A percentile compares a stretch with the other conserved stretches of the same genome.
Conservation (phyloP, 2,329 filamentous ascomycete species). For the Sordariomycetes sp. region DNA sequence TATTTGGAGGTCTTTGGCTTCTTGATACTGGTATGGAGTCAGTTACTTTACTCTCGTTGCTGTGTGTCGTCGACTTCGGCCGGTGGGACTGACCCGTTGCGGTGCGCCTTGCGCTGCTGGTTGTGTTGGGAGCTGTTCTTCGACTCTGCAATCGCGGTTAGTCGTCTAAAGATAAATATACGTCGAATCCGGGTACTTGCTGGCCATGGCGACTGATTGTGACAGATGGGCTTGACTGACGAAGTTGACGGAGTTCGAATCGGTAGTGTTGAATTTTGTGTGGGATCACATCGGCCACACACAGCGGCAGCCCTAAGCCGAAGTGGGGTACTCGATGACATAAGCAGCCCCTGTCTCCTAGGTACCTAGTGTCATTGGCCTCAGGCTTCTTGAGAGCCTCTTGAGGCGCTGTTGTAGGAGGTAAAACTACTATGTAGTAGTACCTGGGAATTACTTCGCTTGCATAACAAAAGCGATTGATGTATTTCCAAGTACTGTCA, state of each 20-base stretch:
- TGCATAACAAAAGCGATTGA: no score
- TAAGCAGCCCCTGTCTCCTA: no score
- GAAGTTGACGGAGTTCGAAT: background rate
- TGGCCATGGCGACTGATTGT: constrained; percentile 29
- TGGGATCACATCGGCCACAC: no score
- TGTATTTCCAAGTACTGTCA: no score
- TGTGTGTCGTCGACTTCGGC: background rate
- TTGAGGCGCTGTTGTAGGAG: no score
- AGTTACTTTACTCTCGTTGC: background rate
- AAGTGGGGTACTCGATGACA: no score
- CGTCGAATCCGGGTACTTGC: constrained; percentile 17
- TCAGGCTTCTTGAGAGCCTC: no score
- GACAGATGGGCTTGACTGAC: constrained; percentile 5
- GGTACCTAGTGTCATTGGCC: background rate
- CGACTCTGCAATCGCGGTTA: constrained; percentile 57
- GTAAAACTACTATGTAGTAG: no score
- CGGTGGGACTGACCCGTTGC: constrained; percentile 75
- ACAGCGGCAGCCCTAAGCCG: no score
- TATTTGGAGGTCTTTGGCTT: constrained; percentile 99
- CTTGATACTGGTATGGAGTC: constrained; percentile 72
- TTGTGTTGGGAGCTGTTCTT: constrained; percentile 99
- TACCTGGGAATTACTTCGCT: no score
- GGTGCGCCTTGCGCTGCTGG: constrained; percentile 96
- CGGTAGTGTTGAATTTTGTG: constrained; percentile 15
- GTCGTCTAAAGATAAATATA: background rate